Evolutionary conservation across 164 flowering plant genomes (phyloP).

Genomic region (Magnolia changhungtana): DNA sequence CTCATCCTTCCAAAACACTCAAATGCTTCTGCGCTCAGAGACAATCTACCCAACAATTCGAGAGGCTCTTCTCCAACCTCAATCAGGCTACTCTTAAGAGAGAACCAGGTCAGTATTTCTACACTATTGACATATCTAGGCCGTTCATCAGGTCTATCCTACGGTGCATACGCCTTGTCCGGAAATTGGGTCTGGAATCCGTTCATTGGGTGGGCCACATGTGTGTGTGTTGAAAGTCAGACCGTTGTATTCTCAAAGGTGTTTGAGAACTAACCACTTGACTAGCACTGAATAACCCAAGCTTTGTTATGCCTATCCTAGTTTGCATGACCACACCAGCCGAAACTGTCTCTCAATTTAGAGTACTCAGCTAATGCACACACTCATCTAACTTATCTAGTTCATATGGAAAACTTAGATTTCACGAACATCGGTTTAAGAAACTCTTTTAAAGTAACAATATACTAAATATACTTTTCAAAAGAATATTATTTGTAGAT

Average conservation of each 20-base stretch:
- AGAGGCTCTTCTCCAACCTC: constrained; percentile 82
- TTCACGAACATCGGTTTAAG: too few relatives aligned
- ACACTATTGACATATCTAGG: not conserved
- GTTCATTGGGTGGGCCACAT: not conserved
- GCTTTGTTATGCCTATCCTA: too few relatives aligned
- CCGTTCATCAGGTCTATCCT: not conserved
- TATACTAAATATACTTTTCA: too few relatives aligned
- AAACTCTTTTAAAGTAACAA: too few relatives aligned
- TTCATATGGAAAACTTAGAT: too few relatives aligned
- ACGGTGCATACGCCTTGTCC: not conserved
- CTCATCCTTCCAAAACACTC: constrained; percentile 12
- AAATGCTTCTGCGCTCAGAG: constrained; percentile 10
- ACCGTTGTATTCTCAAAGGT: not conserved
- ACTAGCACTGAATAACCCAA: too few relatives aligned
- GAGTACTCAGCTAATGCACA: too few relatives aligned
- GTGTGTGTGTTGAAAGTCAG: not conserved
- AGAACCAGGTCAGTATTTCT: constrained; percentile 54
- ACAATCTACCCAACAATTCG: constrained; percentile 25
- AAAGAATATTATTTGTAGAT: too few relatives aligned
- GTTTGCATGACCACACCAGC: too few relatives aligned
- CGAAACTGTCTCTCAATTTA: too few relatives aligned
- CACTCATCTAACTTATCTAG: too few relatives aligned
- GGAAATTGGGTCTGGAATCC: not conserved
- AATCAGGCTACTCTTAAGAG: constrained; percentile 74
- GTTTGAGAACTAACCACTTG: too few relatives aligned